These are phyloP conservation scores for Colletotrichum neosansevieriae DNA, from an alignment of 2,329 filamentous ascomycete genomes.

Conservation along the genomic window DNA sequence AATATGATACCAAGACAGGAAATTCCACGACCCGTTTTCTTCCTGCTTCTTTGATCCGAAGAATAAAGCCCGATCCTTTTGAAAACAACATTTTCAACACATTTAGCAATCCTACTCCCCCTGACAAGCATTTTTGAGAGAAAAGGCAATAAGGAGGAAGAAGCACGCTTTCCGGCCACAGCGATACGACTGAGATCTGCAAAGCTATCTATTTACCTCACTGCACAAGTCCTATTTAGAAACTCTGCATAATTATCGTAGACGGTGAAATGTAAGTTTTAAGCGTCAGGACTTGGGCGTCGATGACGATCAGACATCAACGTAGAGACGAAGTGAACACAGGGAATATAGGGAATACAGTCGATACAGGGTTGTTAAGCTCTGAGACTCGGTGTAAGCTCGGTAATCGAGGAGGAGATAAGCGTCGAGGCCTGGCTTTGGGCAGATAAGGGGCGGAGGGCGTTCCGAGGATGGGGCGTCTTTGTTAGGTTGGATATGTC, in stretches of 20 bases:
- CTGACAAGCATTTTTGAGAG: neutral
- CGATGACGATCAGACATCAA: conserved; percentile 7
- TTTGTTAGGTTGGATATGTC: no score
- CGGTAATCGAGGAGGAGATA: no score
- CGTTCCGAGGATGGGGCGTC: no score
- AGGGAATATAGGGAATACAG: no score
- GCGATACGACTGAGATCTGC: conserved; percentile 19
- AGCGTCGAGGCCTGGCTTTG: no score
- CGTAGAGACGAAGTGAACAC: conserved; percentile 1
- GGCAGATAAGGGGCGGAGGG: no score
- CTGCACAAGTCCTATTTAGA: neutral
- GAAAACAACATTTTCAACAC: conserved; percentile 20
- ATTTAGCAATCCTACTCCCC: neutral
- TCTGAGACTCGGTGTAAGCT: no score
- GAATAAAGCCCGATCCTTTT: conserved; percentile 35
- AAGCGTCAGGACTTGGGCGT: neutral
- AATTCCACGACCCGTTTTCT: neutral
- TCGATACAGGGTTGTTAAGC: no score
- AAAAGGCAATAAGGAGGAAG: neutral
- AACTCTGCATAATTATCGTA: neutral
- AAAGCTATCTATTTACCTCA: conserved; percentile 18
- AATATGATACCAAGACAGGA: conserved; percentile 35
- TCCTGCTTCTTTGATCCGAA: conserved; percentile 4
- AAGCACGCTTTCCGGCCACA: neutral
- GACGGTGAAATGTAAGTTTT: conserved; percentile 14